Base-by-base conservation (phyloP, 2,329 filamentous ascomycete genomes). In the Sarocladiaceae sp. region DNA sequence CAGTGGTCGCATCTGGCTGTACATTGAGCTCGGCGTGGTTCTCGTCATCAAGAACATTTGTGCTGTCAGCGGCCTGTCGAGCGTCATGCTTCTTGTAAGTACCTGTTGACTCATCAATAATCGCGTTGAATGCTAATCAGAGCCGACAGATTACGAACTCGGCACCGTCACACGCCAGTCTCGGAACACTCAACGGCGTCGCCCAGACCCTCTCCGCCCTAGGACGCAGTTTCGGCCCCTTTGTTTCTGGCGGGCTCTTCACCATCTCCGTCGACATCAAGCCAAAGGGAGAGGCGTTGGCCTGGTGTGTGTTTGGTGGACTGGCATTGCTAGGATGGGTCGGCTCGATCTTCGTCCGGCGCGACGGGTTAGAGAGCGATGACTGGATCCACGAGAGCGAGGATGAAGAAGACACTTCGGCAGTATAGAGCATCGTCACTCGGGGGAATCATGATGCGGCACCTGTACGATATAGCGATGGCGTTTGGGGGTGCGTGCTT, bases 171-270 rank as follows among this genome's bases (percentile, higher is more conserved):
- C 79, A 91, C 61, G 82, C 85, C 4, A 89, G 87, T 1, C 76
- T 98, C 0, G 93, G 93, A 3, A 89, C 88, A 0, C 73, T 98
- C 20, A 96, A 98, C 57, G 93, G 93, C 9, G 76, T 97, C 24
- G 93, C 93, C 0, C 93, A 98, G 63, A 95, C 89, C 0, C 78
- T 98, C 0, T 95, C 88, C 0, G 93, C 93, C 0, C 88, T 87
- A 0, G 93, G 93, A 7, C 82, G 93, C 48, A 89, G 90, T 33
- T 77, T 88, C 1, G 93, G 93, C 0, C 93, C 93, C 0, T 90
- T 97, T 52, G 69, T 95, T 1, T 93, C 89, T 0, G 93, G 93
- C 0, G 82, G 82, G 0, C 70, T 98, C 0, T 98, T 95, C 62
- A 88, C 88, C 0, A 69, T 91, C 1, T 83, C 88, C 0, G 83